Evolutionary conservation across 768 basidiomycete species (phyloP).

Genomic region (Collybia sordida): DNA sequence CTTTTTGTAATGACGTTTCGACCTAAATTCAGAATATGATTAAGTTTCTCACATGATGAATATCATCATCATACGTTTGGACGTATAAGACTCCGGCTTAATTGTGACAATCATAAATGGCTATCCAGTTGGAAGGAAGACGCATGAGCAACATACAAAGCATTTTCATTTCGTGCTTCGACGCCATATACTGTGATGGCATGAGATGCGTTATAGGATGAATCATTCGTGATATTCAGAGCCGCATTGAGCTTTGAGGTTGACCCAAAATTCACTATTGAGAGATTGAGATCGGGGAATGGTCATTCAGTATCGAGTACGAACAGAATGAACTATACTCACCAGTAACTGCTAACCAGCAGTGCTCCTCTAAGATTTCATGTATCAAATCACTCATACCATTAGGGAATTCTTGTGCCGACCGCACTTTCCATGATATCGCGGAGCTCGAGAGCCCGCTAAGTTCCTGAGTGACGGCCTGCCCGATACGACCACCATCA

Average conservation of each 20-base stretch:
- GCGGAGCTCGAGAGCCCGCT: slow-evolving; percentile 8
- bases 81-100: slow-evolving; percentile 32
- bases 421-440: slow-evolving; percentile 45
- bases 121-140: neutral
- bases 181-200: slow-evolving; percentile 49
- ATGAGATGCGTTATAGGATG: slow-evolving; percentile 43
- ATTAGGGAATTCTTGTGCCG: slow-evolving; percentile 42
- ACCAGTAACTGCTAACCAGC: slow-evolving; percentile 59
- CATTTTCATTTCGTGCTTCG: slow-evolving; percentile 58
- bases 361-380: slow-evolving; percentile 47
- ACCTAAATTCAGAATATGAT: slow-evolving; percentile 19
- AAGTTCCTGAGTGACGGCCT: slow-evolving; percentile 39
- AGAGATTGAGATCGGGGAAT: slow-evolving; percentile 32
- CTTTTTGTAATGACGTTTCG: slow-evolving; percentile 31
- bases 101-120: neutral
- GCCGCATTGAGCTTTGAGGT: too few species aligned
- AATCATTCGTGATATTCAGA: slow-evolving; percentile 25
- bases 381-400: slow-evolving; percentile 39
- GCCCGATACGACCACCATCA: slow-evolving; percentile 54
- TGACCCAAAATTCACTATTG: slow-evolving; percentile 18
- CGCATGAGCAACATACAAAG: slow-evolving; percentile 41
- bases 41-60: neutral
- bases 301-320: slow-evolving; percentile 35
- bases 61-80: slow-evolving; percentile 23
- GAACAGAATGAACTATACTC: neutral